These are phyloP conservation scores for Tephrocybe sp. DNA, from an alignment of 768 basidiomycete genomes.

Conservation along the genomic window DNA sequence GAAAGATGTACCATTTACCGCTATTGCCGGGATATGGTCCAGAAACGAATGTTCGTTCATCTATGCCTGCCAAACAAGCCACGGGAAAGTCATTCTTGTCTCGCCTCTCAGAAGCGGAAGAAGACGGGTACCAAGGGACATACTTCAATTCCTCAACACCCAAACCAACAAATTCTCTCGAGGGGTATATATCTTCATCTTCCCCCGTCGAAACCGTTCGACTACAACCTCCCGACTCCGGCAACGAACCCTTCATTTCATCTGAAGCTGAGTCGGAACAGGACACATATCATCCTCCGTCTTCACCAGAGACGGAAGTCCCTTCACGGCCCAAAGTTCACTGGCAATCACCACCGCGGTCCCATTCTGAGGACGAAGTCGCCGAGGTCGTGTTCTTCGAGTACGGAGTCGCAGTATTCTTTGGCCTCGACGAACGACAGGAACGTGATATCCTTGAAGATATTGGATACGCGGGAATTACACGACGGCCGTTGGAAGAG, in stretches of 20 bases:
- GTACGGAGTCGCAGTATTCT: constrained; percentile 91
- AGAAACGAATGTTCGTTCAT: constrained; percentile 82
- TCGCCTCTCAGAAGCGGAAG: constrained; percentile 83
- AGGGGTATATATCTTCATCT: constrained; percentile 65
- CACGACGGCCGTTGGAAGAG: constrained; percentile 59
- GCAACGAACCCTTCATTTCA: constrained; percentile 1
- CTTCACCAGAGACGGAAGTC: constrained; percentile 6
- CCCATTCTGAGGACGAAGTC: constrained; percentile 43
- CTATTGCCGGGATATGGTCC: constrained; percentile 89
- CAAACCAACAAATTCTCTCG: constrained; percentile 33
- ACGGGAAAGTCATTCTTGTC: constrained; percentile 59
- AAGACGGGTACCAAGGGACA: constrained; percentile 82
- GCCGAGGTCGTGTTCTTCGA: constrained; percentile 80
- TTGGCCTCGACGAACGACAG: constrained; percentile 76
- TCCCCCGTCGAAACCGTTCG: constrained; percentile 37
- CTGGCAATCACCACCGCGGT: constrained; percentile 12
- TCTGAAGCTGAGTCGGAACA: constrained; percentile 14
- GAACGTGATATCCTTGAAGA: constrained; percentile 87
- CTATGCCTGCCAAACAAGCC: constrained; percentile 52
- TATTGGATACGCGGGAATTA: constrained; percentile 64
- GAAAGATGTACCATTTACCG: constrained; percentile 87
- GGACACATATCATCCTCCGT: constrained; percentile 7
- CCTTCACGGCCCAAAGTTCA: constrained; percentile 4
- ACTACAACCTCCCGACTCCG: constrained; percentile 6
- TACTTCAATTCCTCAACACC: constrained; percentile 57